phyloP scores from a whole-genome alignment of 1,284 basidiomycete species.

The Heterobasidion irregulare region DNA sequence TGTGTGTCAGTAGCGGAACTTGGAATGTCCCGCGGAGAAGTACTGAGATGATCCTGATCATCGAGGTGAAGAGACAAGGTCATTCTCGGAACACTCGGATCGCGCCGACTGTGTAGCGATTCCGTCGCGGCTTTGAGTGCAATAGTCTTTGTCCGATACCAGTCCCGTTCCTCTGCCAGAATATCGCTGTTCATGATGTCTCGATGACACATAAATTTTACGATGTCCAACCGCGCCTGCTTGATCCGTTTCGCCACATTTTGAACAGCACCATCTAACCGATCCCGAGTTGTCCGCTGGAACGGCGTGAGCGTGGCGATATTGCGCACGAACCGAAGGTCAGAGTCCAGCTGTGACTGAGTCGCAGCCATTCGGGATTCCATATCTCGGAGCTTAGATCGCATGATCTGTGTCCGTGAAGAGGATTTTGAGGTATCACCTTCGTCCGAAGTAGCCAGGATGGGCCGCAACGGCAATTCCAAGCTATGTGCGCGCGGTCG shows the following conservation, averaged over 20 bases:
- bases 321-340: conserved; percentile 72
- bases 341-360: conserved; percentile 60
- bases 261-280: conserved; percentile 57
- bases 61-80: conserved; percentile 33
- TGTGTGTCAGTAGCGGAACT: conserved; percentile 11
- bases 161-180: conserved; percentile 61
- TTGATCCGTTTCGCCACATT: conserved; percentile 61
- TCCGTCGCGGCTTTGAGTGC: conserved; percentile 68
- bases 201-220: conserved; percentile 67
- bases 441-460: conserved; percentile 9
- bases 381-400: conserved; percentile 57
- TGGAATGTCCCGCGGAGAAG: conserved; percentile 13
- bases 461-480: conserved; percentile 19
- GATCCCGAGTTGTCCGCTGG: conserved; percentile 73
- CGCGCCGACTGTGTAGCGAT: conserved; percentile 41
- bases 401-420: conserved; percentile 51
- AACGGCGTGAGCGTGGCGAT: conserved; percentile 86
- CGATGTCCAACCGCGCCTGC: conserved; percentile 64
- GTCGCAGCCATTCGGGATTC: conserved; percentile 47
- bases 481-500: conserved; percentile 25
- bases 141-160: conserved; percentile 58
- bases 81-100: conserved; percentile 28
- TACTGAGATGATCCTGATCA: conserved; percentile 14
- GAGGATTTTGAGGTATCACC: conserved; percentile 23
- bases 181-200: conserved; percentile 72